Percentiles rank a stretch among this genome's conserved stretches.
Evolutionary conservation across 352 stramenopile species (phyloP).

Genomic region (Elongisporangium senticosum): DNA sequence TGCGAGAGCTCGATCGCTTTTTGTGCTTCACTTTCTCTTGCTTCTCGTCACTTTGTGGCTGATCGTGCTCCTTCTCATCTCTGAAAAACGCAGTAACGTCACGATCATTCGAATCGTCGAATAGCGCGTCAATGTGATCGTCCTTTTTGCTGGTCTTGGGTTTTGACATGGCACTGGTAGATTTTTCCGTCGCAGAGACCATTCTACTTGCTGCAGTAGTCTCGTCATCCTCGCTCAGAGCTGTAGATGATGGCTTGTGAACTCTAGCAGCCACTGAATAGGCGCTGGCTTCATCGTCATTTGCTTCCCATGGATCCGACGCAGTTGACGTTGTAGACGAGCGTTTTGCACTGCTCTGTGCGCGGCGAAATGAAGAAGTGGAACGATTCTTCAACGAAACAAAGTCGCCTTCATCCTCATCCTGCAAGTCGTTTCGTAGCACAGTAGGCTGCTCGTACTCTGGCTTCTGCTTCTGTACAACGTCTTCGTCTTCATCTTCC

Average conservation of each 20-base stretch:
- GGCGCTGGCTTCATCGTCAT: background rate
- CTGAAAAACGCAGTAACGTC: constrained; percentile 33
- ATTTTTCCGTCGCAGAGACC: background rate
- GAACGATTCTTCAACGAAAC: constrained; percentile 18
- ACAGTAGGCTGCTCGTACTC: background rate
- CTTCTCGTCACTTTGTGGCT: background rate
- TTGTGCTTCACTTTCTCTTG: constrained; percentile 1
- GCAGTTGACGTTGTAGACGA: background rate
- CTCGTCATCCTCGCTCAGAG: constrained; percentile 3
- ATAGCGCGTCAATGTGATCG: constrained; percentile 66
- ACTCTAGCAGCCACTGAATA: background rate
- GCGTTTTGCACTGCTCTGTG: background rate
- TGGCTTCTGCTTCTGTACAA: constrained; percentile 5
- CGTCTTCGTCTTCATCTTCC: constrained; percentile 10
- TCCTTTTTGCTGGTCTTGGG: constrained; percentile 7
- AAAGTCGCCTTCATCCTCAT: constrained; percentile 13
- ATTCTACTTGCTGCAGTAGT: background rate
- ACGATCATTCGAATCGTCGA: constrained; percentile 41
- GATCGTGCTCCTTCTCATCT: background rate
- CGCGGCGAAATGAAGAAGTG: background rate
- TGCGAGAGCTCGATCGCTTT: background rate
- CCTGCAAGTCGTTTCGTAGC: background rate
- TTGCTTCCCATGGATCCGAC: background rate
- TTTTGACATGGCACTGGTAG: background rate
- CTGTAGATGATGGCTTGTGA: background rate